Percentiles rank a stretch among this genome's conserved stretches.
These are phyloP conservation scores for Mucuna pruriens DNA, from an alignment of 306 rosid species.

Conservation along the genomic window DNA sequence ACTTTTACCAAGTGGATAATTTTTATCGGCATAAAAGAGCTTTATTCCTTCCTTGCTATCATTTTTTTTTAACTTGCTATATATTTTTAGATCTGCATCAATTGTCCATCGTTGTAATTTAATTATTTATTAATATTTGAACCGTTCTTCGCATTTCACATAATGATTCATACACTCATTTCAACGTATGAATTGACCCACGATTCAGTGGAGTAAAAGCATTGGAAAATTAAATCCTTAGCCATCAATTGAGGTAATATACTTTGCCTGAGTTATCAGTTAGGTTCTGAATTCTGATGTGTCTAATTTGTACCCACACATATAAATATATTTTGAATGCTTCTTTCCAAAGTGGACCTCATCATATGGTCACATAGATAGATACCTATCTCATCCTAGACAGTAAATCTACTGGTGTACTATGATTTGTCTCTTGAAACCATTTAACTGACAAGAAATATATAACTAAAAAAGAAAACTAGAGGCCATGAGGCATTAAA, in stretches of 20 bases:
- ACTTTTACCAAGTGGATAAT: too few relatives aligned
- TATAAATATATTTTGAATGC: not conserved
- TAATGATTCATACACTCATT: not conserved
- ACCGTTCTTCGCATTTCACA: not conserved
- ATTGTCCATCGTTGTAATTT: not conserved
- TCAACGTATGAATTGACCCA: constrained; percentile 10
- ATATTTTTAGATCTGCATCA: constrained; percentile 27
- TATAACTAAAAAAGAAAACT: not conserved
- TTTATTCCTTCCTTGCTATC: too few relatives aligned
- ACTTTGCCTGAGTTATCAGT: constrained; percentile 3
- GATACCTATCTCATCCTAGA: constrained; percentile 28
- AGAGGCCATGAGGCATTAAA: not conserved
- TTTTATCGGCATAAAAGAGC: too few relatives aligned
- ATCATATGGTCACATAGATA: constrained; percentile 24
- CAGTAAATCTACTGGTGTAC: constrained; percentile 2
- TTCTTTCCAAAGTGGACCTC: constrained; percentile 36
- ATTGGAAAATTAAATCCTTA: constrained; percentile 13
- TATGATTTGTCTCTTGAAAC: constrained; percentile 22
- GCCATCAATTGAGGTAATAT: constrained; percentile 27
- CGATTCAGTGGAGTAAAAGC: constrained; percentile 35
- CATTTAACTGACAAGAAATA: not conserved
- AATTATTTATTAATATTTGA: not conserved
- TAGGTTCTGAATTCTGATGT: not conserved
- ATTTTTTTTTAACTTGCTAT: not conserved
- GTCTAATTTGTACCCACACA: constrained; percentile 21